Evolutionary conservation across 352 stramenopile species (phyloP), one percentile per base, ranked within the genome.

Genomic region (Globisporangium barbulae): DNA sequence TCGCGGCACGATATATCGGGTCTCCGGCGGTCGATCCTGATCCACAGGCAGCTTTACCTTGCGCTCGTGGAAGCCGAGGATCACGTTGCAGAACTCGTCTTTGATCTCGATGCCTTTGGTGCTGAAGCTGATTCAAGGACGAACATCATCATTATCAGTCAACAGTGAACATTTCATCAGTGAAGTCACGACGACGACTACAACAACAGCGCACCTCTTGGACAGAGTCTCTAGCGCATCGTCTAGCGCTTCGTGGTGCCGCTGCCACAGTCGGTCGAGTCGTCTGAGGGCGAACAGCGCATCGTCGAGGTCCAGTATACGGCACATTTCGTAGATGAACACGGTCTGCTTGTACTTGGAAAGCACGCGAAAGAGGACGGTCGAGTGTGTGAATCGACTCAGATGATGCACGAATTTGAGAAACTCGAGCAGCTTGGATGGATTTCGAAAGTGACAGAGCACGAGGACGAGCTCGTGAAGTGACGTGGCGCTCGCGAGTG

Each of bases 281-380:
- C 78, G 63, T 39, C 74, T 78, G 21, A 91, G 61, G 7, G 78
- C 73, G n/a, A 88, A 91, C 13, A 88, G 58, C 1, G 82, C 75
- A 55, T 91, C 79, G 39, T 91, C 82, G 31, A 83, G 59, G 50
- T 91, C 82, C 41, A 88, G 61, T 22, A 89, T 71, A 13, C 79
- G 71, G 44, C 78, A 87, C 70, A 91, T 85, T n/a, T 82, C 75
- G 22, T 87, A 88, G 22, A 91, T 68, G 44, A 89, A 88, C 5
- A 22, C 64, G 8, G 79, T 79, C 22, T 78, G 72, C 33, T 75
- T 68, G 50, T 74, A 88, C 63, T 75, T 74, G 3, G 74, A 73
- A 6, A 91, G 68, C 13, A 89, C 76, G 19, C 73, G 74, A 30
- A 89, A 89, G 10, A 89, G 71, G 15, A 84, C 53, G 17, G 73